phyloP scores from a whole-genome alignment of 2,329 filamentous ascomycete genomes.

The Xylariaceae sp. region DNA sequence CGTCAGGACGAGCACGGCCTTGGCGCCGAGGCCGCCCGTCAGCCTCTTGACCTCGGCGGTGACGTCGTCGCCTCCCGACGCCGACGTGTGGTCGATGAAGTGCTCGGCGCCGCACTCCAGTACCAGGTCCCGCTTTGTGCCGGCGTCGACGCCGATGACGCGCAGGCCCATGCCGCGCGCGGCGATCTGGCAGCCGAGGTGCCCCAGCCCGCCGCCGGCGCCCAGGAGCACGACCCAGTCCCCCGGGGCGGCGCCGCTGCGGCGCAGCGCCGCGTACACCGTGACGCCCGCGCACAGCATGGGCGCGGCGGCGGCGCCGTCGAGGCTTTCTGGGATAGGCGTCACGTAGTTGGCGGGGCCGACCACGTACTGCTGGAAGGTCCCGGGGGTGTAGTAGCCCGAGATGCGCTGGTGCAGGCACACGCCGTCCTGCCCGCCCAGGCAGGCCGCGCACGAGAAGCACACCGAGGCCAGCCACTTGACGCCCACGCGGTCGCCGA shows the following conservation, averaged over 20 bases:
- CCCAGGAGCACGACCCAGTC: slow-evolving; percentile 13
- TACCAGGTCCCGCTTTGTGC: slow-evolving; percentile 5
- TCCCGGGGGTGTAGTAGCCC: slow-evolving; percentile 11
- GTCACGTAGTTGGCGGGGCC: slow-evolving; percentile 13
- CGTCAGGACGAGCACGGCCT: slow-evolving; percentile 9
- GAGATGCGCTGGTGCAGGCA: slow-evolving; percentile 11
- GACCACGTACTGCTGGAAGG: slow-evolving; percentile 12
- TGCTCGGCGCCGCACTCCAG: slow-evolving; percentile 10
- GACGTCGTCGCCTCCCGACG: slow-evolving; percentile 6
- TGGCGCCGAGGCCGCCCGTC: slow-evolving; percentile 9
- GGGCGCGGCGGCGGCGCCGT: slow-evolving; percentile 10
- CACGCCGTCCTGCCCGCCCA: slow-evolving; percentile 7
- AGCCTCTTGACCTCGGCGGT: slow-evolving; percentile 10
- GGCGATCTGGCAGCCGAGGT: slow-evolving; percentile 8
- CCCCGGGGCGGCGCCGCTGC: slow-evolving; percentile 7
- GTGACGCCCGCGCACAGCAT: slow-evolving; percentile 15
- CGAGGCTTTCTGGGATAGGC: slow-evolving; percentile 7
- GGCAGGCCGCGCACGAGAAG: slow-evolving; percentile 10
- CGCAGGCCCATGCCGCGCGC: slow-evolving; percentile 8
- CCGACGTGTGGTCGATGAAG: slow-evolving; percentile 10
- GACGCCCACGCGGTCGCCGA: slow-evolving; percentile 13
- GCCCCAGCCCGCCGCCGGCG: slow-evolving; percentile 12
- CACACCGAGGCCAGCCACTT: slow-evolving; percentile 12
- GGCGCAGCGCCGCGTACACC: slow-evolving; percentile 10
- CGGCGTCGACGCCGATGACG: slow-evolving; percentile 12